phyloP scores from a whole-genome alignment of 441 rosid genomes.

The Adansonia gregorii region DNA sequence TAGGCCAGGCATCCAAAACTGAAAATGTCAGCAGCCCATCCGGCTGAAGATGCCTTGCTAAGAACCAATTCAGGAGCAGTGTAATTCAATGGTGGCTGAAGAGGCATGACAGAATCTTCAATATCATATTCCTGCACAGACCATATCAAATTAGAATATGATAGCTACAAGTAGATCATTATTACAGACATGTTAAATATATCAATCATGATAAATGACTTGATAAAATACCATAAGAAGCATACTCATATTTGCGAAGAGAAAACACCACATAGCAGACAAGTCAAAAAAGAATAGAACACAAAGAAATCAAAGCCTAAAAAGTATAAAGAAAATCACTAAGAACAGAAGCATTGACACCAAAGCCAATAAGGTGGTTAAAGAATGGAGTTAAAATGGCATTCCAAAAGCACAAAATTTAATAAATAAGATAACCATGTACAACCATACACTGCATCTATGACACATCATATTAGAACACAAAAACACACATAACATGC shows the following conservation, averaged over 20 bases:
- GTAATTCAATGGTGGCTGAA: slow-evolving; percentile 91
- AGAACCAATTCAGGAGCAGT: slow-evolving; percentile 94
- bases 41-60: slow-evolving; percentile 67
- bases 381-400: not conserved
- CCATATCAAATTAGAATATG: slow-evolving; percentile 28
- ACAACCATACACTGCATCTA: not conserved
- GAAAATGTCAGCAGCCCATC: slow-evolving; percentile 78
- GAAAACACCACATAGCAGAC: not conserved
- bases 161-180: slow-evolving; percentile 20
- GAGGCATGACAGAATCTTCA: slow-evolving; percentile 87
- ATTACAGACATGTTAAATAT: not conserved
- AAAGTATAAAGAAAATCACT: slow-evolving; percentile 4
- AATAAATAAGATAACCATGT: not conserved
- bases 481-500: not conserved
- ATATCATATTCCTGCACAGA: slow-evolving; percentile 86
- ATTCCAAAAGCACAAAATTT: slow-evolving; percentile 14
- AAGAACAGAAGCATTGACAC: not conserved
- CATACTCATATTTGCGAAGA: not conserved
- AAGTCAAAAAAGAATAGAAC: slow-evolving; percentile 6
- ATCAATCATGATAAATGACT: not conserved
- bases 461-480: not conserved
- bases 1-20: slow-evolving; percentile 92
- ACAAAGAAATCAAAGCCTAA: slow-evolving; percentile 11
- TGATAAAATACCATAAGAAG: not conserved
- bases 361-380: not conserved